Evolutionary conservation across 257 asterid genomes (phyloP).

Genomic region (Lantana camara): DNA sequence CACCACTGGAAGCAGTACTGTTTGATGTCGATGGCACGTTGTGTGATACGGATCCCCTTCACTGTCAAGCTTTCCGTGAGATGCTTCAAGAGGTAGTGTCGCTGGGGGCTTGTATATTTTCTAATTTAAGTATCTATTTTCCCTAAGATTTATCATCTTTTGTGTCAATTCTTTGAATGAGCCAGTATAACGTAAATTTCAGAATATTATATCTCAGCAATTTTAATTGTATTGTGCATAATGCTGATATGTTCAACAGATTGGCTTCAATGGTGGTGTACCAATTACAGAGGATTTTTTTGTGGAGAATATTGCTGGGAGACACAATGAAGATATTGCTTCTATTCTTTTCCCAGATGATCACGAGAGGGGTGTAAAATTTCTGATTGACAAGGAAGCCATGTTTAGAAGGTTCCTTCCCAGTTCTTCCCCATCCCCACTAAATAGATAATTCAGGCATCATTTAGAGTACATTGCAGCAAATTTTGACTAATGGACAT

Average conservation of each 20-base stretch:
- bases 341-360: slow-evolving; percentile 79
- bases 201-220: neutral
- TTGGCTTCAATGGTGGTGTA: slow-evolving; percentile 85
- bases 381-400: slow-evolving; percentile 85
- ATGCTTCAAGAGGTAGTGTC: slow-evolving; percentile 71
- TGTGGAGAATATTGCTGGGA: slow-evolving; percentile 71
- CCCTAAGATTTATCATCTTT: neutral
- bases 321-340: slow-evolving; percentile 80
- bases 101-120: neutral
- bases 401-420: slow-evolving; percentile 73
- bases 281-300: slow-evolving; percentile 75
- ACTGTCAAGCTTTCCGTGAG: slow-evolving; percentile 61
- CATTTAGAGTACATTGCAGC: too few species aligned
- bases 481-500: too few species aligned
- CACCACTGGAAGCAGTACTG: slow-evolving; percentile 91
- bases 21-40: slow-evolving; percentile 95
- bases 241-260: slow-evolving; percentile 44
- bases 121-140: slow-evolving; percentile 12
- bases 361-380: slow-evolving; percentile 67
- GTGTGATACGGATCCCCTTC: slow-evolving; percentile 94
- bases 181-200: neutral
- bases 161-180: neutral
- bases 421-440: too few species aligned
- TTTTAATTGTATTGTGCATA: slow-evolving; percentile 8
- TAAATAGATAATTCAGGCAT: too few species aligned